Conservation (phyloP, 345 rosid genomes). For the Hibiscus trionum region DNA sequence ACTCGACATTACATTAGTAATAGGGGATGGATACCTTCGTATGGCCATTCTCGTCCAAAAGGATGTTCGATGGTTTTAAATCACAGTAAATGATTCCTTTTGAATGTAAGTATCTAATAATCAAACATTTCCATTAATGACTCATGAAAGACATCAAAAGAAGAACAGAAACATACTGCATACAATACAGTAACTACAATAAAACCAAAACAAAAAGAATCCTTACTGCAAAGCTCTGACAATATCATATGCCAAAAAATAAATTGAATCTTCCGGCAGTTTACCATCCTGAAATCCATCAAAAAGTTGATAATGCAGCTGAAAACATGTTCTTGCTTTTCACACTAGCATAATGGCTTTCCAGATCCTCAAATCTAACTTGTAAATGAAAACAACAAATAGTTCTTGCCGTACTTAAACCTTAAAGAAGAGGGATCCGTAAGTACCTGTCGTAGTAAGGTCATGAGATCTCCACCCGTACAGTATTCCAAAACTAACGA, state of each 20-base stretch:
- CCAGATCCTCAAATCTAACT: not conserved
- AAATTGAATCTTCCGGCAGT: constrained; percentile 88
- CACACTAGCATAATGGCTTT: not conserved
- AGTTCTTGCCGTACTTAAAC: too few species aligned
- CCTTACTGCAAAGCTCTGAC: constrained; percentile 82
- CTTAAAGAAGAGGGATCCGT: not conserved
- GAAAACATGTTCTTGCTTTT: not conserved
- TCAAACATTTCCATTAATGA: constrained; percentile 6
- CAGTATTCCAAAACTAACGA: constrained; percentile 97
- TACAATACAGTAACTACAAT: not conserved
- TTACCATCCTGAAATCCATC: constrained; percentile 59
- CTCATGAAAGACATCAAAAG: not conserved
- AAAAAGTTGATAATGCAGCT: constrained; percentile 3
- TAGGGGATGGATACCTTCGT: constrained; percentile 46
- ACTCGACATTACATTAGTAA: constrained; percentile 7
- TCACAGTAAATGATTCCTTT: constrained; percentile 90
- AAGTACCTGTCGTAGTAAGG: constrained; percentile 75
- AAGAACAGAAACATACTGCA: not conserved
- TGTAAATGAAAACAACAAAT: not conserved
- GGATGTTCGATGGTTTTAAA: constrained; percentile 91
- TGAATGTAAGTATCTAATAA: constrained; percentile 69
- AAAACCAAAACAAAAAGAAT: constrained; percentile 2
- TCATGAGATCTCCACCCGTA: constrained; percentile 89
- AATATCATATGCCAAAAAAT: constrained; percentile 65
- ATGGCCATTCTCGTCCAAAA: constrained; percentile 86